Evolutionary conservation across 2,329 filamentous ascomycete genomes (phyloP).

Genomic region (Neopestalotiopsis clavispora): DNA sequence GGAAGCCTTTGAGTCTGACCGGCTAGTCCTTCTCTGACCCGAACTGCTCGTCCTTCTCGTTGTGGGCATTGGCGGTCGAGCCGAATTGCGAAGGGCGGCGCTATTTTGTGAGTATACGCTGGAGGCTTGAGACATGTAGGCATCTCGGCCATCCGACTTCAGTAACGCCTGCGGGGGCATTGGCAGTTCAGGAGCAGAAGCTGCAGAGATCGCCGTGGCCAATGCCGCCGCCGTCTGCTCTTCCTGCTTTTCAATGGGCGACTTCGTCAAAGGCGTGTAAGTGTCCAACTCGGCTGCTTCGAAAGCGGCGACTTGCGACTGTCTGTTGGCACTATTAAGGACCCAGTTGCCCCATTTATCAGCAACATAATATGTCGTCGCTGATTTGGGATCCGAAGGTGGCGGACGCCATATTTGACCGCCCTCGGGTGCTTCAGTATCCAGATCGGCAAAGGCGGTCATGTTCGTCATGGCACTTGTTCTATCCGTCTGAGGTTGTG

Average conservation of each 20-base stretch:
- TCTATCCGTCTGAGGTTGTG: constrained; percentile 56
- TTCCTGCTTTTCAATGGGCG: constrained; percentile 33
- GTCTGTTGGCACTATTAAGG: constrained; percentile 43
- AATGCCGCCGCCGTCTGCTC: constrained; percentile 27
- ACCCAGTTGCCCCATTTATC: constrained; percentile 61
- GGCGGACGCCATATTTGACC: constrained; percentile 58
- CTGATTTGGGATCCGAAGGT: constrained; percentile 48
- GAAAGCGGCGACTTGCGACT: constrained; percentile 26
- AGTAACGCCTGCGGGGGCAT: constrained; percentile 36
- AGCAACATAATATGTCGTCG: constrained; percentile 53
- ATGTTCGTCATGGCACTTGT: constrained; percentile 43
- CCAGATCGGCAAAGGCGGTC: constrained; percentile 38
- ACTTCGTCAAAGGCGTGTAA: constrained; percentile 36
- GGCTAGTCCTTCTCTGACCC: constrained; percentile 25
- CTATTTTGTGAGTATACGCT: constrained; percentile 44
- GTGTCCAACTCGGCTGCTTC: constrained; percentile 33
- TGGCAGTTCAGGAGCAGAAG: constrained; percentile 26
- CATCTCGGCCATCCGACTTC: constrained; percentile 20
- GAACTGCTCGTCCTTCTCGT: constrained; percentile 25
- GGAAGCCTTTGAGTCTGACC: constrained; percentile 35
- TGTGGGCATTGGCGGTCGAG: constrained; percentile 20
- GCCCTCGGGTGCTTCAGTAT: constrained; percentile 37
- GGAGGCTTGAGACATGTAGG: constrained; percentile 35
- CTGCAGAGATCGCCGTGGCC: constrained; percentile 28
- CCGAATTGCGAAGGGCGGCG: constrained; percentile 23